Evolutionary conservation across 495 filamentous ascomycete species (phyloP), one percentile per base, ranked within the genome.

Genomic region (Extremus antarcticus): DNA sequence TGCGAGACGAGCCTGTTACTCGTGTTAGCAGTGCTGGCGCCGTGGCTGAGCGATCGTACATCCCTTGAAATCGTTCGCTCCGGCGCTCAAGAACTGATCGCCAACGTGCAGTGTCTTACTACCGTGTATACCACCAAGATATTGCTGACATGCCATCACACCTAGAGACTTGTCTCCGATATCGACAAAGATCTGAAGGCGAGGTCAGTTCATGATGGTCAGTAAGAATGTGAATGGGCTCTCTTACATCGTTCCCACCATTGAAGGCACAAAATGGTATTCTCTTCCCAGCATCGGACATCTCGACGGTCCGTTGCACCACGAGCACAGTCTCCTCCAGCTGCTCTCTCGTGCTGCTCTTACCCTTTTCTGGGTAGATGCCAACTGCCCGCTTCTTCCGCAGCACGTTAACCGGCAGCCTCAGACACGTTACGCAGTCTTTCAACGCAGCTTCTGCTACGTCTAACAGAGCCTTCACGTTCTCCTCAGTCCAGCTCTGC

Each of bases 191-290:
- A 96, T 88, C 65, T 97, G 90, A 54, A 49, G 4, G 4, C 13
- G 4, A 7, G 29, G 29, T 35, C 29, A 35, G 29, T 13, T 35
- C 7, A 35, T 4, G 29, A 4, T 7, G 29, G 13, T 13, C 4
- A 35, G 13, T 13, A 7, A 4, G 7, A 35, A 13, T 13, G 29
- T 4, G 7, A 35, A n/a, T n/a, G 56, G 24, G 24, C 45, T 9
- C 4, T 47, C 19, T 56, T 17, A 61, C 45, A 35, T 58, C 50
- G 25, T 60, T 57, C 35, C 43, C 61, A 77, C 82, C 92, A 67
- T 99, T 97, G 73, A 99, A 99, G 21, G 92, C 94, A 65, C 94
- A 99, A 65, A 99, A 99, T 0, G 94, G 92, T 19, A 99, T 71
- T 2, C 80, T 68, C 16, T 74, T 70, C 0, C 83, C 84, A 0